Conservation (phyloP, 1,284 basidiomycete species). For the Tremellales sp. region DNA sequence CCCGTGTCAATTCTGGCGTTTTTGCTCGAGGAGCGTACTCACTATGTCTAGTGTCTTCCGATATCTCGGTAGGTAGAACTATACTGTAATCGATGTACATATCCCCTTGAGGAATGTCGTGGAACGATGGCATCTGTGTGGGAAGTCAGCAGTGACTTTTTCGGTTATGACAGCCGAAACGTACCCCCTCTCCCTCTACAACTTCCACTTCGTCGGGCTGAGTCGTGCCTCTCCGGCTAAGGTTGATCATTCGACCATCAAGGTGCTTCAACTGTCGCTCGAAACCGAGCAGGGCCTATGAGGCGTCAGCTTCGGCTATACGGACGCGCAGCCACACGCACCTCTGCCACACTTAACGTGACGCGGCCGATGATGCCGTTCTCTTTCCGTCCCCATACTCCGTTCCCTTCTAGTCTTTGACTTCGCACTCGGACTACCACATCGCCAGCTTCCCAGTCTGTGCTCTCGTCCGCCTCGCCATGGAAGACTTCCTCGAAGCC, state of each 20-base stretch:
- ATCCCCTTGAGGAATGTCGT: conserved; percentile 64
- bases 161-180: conserved; percentile 9
- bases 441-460: conserved; percentile 89
- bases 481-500: conserved; percentile 87
- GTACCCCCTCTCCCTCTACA: conserved; percentile 71
- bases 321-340: conserved; percentile 46
- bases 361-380: conserved; percentile 83
- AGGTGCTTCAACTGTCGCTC: conserved; percentile 77
- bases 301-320: not conserved
- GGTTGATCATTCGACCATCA: conserved; percentile 73
- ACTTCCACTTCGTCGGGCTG: conserved; percentile 90
- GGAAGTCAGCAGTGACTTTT: not conserved
- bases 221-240: conserved; percentile 72
- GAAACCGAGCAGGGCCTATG: conserved; percentile 48
- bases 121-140: conserved; percentile 66
- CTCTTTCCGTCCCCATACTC: conserved; percentile 82
- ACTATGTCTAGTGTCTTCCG: conserved; percentile 65
- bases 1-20: not conserved
- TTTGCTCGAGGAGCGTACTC: conserved; percentile 15
- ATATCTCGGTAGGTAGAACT: conserved; percentile 70
- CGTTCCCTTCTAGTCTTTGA: conserved; percentile 58
- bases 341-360: conserved; percentile 83
- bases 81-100: conserved; percentile 88
- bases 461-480: conserved; percentile 87
- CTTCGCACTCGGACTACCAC: conserved; percentile 77